These are phyloP conservation scores for Heliamphora exappendiculata DNA, from an alignment of 148 eudicot genomes.

Conservation along the genomic window DNA sequence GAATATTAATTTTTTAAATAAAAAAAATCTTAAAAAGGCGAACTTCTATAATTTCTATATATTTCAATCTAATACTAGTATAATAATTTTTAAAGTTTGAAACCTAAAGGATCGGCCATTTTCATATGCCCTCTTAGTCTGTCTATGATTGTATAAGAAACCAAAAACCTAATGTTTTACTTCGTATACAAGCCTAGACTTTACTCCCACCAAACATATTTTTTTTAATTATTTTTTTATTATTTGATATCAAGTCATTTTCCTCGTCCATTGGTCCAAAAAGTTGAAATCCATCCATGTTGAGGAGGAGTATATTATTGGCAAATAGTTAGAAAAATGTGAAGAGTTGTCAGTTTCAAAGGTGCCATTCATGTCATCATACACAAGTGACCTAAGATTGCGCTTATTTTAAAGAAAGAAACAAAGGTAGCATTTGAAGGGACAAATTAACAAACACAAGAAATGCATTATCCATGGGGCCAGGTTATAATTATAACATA, in stretches of 20 bases:
- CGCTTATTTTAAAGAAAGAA: slow-evolving; percentile 5
- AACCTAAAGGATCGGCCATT: too few species aligned
- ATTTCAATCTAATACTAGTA: too few species aligned
- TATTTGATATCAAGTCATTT: slow-evolving; percentile 15
- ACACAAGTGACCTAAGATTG: slow-evolving; percentile 1
- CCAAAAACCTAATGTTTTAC: slow-evolving; percentile 13
- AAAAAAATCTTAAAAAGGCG: too few species aligned
- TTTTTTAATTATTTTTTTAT: too few species aligned
- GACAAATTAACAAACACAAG: background rate
- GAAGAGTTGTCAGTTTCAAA: slow-evolving; percentile 11
- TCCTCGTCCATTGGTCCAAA: slow-evolving; percentile 22
- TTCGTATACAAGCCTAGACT: slow-evolving; percentile 20
- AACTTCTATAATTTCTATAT: too few species aligned
- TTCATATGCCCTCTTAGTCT: too few species aligned
- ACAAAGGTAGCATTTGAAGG: background rate
- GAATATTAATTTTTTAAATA: too few species aligned
- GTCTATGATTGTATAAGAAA: too few species aligned
- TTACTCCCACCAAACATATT: slow-evolving; percentile 23
- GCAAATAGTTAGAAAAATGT: slow-evolving; percentile 2
- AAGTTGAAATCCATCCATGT: slow-evolving; percentile 24
- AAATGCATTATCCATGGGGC: background rate
- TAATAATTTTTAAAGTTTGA: too few species aligned
- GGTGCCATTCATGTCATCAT: slow-evolving; percentile 32
- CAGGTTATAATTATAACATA: too few species aligned
- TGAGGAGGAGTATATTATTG: background rate